Conservation (phyloP, 2,329 filamentous ascomycete species). For the Neofusicoccum sp. region DNA sequence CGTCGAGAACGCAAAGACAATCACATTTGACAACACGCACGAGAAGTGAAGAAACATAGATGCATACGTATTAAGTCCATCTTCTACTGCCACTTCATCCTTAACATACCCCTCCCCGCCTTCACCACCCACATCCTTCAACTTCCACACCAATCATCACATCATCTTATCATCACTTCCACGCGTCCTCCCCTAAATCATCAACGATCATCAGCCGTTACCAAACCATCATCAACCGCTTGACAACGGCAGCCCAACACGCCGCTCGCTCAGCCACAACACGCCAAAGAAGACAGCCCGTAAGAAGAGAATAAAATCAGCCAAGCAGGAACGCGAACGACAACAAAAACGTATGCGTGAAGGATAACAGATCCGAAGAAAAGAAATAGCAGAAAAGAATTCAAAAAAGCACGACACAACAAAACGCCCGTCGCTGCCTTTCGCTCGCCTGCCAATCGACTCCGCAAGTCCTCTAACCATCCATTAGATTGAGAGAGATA, state of each 20-base stretch:
- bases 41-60: too few species aligned
- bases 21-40: too few species aligned
- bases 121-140: too few species aligned
- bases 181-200: background rate
- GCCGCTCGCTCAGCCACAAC: background rate
- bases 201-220: background rate
- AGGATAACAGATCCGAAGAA: constrained; percentile 13
- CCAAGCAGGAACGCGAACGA: background rate
- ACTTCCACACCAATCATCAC: background rate
- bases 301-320: background rate
- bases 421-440: background rate
- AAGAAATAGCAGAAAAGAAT: background rate
- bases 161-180: background rate
- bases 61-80: too few species aligned
- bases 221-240: background rate
- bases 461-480: background rate
- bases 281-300: background rate
- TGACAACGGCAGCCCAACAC: background rate
- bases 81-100: too few species aligned
- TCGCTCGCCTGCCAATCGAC: background rate
- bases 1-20: too few species aligned
- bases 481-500: background rate
- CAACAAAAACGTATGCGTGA: background rate
- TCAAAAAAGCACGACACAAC: background rate
- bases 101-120: too few species aligned